Evolutionary conservation across 768 basidiomycete genomes (phyloP), one percentile per base, ranked within the genome.

Genomic region (Kockovaella imperatae): DNA sequence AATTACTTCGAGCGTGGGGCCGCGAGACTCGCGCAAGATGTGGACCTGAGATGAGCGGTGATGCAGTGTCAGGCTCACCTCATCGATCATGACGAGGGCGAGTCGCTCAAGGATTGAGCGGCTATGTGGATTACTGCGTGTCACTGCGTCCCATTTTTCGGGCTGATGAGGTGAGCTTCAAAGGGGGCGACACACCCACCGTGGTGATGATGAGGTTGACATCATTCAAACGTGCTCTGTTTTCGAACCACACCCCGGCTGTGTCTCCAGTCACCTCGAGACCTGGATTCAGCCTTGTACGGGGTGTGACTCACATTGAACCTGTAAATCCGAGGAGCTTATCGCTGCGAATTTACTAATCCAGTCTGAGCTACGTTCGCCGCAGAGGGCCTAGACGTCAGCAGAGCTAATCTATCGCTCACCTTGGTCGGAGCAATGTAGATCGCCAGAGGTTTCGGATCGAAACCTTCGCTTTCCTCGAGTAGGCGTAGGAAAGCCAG

Each of bases 141-240:
- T 96, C 47, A 99, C 72, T 41, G 86, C 85, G 58, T 97, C 93
- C 84, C 88, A 91, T 72, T 99, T 99, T 72, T 99, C 93, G 2
- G 86, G 87, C 84, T 68, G 26, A 15, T 4, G 13, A 43, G 20
- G 6, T 45, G 35, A 21, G 45, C 20, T 14, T 31, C 29, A 29
- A 18, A 32, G 3, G 17, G 29, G 36, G 17, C 6, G 31, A 29
- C 28, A 24, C 24, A 40, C 75, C 72, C 64, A 86, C 87, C 40
- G 87, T 90, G 18, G 87, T 86, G 39, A 90, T 78, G 47, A 95
- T 88, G 42, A 97, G 79, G 13, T 80, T 77, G 1, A 88, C 81
- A 49, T 77, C 76, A 61, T 80, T 83, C 1, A 87, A 82, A 34
- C 84, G 82, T 1, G 80, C 80, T 80, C 82, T 84, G 0, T 80